Conservation (phyloP, 176 grass and related monocot genomes). For the Elymus sibiricus region DNA sequence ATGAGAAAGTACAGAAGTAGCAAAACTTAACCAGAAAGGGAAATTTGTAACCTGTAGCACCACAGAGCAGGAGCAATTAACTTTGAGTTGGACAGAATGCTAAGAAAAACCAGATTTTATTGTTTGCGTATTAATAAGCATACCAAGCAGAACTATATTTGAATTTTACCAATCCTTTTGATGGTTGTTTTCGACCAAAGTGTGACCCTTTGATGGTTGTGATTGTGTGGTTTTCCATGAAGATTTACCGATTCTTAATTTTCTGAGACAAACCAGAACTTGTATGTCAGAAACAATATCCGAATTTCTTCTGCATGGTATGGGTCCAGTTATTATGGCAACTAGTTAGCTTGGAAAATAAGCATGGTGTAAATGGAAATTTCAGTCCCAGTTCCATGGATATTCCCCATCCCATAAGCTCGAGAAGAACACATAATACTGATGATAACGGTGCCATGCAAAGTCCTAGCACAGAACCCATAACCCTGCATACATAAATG, state of each 20-base stretch:
- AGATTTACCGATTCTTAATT: background rate
- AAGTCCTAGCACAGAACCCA: constrained; percentile 58
- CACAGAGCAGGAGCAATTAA: constrained; percentile 10
- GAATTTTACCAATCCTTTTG: constrained; percentile 13
- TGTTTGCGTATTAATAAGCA: constrained; percentile 2
- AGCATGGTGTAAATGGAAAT: constrained; percentile 37
- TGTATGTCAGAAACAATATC: constrained; percentile 54
- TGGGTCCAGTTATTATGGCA: constrained; percentile 48
- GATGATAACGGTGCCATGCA: constrained; percentile 50
- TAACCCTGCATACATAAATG: constrained; percentile 47
- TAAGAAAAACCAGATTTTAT: background rate
- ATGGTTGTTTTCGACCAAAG: constrained; percentile 5
- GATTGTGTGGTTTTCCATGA: constrained; percentile 7
- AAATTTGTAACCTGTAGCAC: constrained; percentile 71
- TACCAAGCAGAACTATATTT: constrained; percentile 72
- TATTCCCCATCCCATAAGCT: constrained; percentile 34
- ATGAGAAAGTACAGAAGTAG: constrained; percentile 61
- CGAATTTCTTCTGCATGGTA: constrained; percentile 53
- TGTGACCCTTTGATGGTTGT: constrained; percentile 26
- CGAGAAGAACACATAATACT: constrained; percentile 65
- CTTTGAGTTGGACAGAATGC: constrained; percentile 12
- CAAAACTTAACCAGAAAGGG: constrained; percentile 72
- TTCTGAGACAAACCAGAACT: constrained; percentile 15
- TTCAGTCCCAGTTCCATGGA: background rate
- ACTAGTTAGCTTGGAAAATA: constrained; percentile 73